These are phyloP conservation scores for Golubevia sp. DNA, from an alignment of 1,284 basidiomycete genomes.

Conservation along the genomic window DNA sequence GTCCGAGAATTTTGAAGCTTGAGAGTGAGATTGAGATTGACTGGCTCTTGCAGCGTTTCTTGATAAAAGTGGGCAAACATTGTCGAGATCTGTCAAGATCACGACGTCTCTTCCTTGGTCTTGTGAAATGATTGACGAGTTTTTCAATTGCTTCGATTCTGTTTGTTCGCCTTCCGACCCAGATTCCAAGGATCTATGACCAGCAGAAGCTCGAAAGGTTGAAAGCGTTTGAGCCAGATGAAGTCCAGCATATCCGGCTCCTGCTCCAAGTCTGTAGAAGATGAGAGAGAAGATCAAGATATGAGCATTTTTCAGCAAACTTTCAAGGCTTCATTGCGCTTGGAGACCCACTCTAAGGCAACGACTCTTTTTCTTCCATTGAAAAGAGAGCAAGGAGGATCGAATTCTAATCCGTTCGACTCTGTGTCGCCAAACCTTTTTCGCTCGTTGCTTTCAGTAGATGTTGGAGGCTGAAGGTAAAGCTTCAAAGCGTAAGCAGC, in stretches of 20 bases:
- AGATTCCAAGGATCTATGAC: background rate
- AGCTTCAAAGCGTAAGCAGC: constrained; percentile 41
- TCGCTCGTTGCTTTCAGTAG: too few species aligned
- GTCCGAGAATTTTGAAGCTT: too few species aligned
- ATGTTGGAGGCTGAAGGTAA: constrained; percentile 30
- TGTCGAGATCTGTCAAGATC: constrained; percentile 49
- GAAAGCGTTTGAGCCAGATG: constrained; percentile 35
- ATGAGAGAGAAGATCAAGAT: constrained; percentile 8
- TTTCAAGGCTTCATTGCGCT: too few species aligned
- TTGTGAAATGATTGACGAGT: too few species aligned
- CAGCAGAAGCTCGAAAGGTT: constrained; percentile 2
- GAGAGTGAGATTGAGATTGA: background rate
- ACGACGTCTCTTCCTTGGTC: too few species aligned
- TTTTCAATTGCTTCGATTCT: too few species aligned
- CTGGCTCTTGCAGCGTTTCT: constrained; percentile 35
- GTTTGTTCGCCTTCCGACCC: too few species aligned
- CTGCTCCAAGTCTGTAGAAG: constrained; percentile 51
- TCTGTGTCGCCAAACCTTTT: too few species aligned
- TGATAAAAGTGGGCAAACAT: constrained; percentile 46
- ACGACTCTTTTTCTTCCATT: background rate
- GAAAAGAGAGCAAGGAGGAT: constrained; percentile 45
- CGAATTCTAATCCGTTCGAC: constrained; percentile 19
- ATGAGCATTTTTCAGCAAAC: too few species aligned
- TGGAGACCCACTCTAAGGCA: too few species aligned
- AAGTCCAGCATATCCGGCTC: constrained; percentile 49